Percentiles rank a stretch among this genome's conserved stretches.
Evolutionary conservation across 257 asterid species (phyloP).

Genomic region (Ajuga chamaepitys): DNA sequence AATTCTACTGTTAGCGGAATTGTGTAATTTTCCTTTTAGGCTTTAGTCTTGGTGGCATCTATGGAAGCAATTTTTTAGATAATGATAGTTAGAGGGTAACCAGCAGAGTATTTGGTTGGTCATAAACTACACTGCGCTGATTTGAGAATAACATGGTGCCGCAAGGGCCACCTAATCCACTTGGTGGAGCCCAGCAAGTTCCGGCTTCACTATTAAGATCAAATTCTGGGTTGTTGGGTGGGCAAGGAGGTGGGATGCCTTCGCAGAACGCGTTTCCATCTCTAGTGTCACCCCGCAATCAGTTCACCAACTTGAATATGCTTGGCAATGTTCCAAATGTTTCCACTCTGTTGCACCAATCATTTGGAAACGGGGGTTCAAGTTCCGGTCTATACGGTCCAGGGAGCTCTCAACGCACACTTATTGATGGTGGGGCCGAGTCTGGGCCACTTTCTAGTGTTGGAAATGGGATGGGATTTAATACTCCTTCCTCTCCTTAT

Average conservation of each 20-base stretch:
- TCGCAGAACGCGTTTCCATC: constrained; percentile 70
- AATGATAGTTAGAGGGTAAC: constrained; percentile 18
- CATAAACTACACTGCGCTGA: constrained; percentile 10
- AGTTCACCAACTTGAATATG: constrained; percentile 60
- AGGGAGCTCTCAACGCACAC: constrained; percentile 52
- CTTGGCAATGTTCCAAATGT: constrained; percentile 72
- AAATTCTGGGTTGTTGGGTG: constrained; percentile 64
- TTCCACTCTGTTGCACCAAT: constrained; percentile 66
- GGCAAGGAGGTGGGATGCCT: constrained; percentile 73
- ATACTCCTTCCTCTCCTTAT: constrained; percentile 48
- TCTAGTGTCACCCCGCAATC: constrained; percentile 66
- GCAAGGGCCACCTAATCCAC: constrained; percentile 71
- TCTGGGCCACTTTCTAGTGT: constrained; percentile 49
- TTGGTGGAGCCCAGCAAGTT: constrained; percentile 60
- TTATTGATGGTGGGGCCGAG: constrained; percentile 56
- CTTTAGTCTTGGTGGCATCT: constrained; percentile 4
- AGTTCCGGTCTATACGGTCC: constrained; percentile 63
- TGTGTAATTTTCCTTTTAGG: constrained; percentile 2
- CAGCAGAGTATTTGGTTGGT: constrained; percentile 7
- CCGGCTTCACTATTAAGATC: constrained; percentile 68
- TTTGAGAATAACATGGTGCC: constrained; percentile 54
- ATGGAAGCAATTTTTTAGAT: constrained; percentile 15
- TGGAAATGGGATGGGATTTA: constrained; percentile 61
- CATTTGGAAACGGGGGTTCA: constrained; percentile 70
- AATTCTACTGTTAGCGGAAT: constrained; percentile 1